Conservation (phyloP, 2,329 filamentous ascomycete genomes). For the Alternaria arbusti region DNA sequence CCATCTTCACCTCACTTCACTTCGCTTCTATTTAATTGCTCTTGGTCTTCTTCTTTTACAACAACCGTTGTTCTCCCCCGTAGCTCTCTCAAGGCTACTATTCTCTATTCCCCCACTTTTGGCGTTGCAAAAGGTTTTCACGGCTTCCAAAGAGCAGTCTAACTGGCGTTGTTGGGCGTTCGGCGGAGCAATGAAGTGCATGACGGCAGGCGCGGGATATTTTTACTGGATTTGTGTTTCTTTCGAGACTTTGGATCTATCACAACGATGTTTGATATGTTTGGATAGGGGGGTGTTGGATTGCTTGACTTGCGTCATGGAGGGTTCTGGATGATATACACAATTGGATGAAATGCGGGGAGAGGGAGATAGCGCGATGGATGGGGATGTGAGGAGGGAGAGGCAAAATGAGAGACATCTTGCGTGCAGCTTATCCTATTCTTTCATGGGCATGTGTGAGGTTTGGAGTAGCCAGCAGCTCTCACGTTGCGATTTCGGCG, state of each 20-base stretch:
- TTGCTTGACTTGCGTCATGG: neutral
- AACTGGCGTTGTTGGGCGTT: constrained; percentile 3
- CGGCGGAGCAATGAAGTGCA: neutral
- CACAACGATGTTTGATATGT: neutral
- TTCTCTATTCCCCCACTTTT: constrained; percentile 10
- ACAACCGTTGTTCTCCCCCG: neutral
- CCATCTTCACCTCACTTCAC: neutral
- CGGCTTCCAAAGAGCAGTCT: constrained; percentile 9
- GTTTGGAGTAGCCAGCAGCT: neutral
- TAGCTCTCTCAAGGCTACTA: neutral
- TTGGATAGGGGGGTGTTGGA: neutral
- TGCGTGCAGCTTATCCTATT: neutral
- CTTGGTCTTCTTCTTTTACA: constrained; percentile 4
- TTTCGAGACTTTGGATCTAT: neutral
- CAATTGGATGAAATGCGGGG: neutral
- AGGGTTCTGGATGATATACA: neutral
- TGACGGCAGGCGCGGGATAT: constrained; percentile 1
- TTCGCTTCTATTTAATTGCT: constrained; percentile 4
- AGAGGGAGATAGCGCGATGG: neutral
- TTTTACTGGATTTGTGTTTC: neutral
- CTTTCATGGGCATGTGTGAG: neutral
- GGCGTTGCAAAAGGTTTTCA: constrained; percentile 20
- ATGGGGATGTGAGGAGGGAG: neutral
- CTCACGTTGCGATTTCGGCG: neutral
- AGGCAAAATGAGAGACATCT: constrained; percentile 1